phyloP scores from a whole-genome alignment of 2,329 filamentous ascomycete genomes.

The Hirsutella minnesotensis region DNA sequence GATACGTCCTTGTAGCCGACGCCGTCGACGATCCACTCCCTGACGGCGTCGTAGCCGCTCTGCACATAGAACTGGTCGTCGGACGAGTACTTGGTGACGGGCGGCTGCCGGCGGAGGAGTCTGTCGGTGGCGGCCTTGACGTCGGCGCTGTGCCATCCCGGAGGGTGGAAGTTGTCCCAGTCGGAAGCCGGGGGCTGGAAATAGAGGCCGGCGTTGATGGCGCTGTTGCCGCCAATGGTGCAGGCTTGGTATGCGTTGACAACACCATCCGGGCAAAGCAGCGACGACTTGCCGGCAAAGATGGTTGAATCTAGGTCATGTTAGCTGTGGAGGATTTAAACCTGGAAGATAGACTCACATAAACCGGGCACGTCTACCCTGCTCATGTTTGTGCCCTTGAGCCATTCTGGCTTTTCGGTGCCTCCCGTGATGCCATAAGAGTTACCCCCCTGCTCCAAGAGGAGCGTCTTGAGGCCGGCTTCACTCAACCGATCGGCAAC shows the following conservation, averaged over 20 bases:
- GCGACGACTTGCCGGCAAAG: constrained; percentile 25
- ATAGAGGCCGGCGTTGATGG: constrained; percentile 41
- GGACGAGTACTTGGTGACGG: constrained; percentile 28
- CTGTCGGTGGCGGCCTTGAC: constrained; percentile 32
- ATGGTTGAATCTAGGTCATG: constrained; percentile 31
- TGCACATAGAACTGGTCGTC: constrained; percentile 34
- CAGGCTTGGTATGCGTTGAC: constrained; percentile 35
- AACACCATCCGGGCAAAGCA: constrained; percentile 26
- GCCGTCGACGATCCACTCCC: constrained; percentile 35
- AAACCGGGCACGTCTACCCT: constrained; percentile 42
- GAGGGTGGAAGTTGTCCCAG: constrained; percentile 36
- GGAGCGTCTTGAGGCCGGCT: constrained; percentile 36
- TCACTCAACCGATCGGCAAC: constrained; percentile 38
- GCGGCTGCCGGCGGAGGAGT: constrained; percentile 30
- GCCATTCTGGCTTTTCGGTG: constrained; percentile 33
- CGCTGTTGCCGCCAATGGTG: constrained; percentile 37
- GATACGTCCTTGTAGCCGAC: constrained; percentile 34
- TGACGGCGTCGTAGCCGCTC: constrained; percentile 32
- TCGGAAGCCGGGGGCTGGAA: constrained; percentile 41
- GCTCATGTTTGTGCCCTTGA: constrained; percentile 32
- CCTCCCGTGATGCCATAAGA: constrained; percentile 37
- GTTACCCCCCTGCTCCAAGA: constrained; percentile 37
- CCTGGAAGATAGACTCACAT: constrained; percentile 18
- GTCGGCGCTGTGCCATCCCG: constrained; percentile 37
- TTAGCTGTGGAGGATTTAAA: not conserved